Percentiles rank a stretch among this genome's conserved stretches.
phyloP scores from a whole-genome alignment of 441 rosid species.

The Manihot esculenta region DNA sequence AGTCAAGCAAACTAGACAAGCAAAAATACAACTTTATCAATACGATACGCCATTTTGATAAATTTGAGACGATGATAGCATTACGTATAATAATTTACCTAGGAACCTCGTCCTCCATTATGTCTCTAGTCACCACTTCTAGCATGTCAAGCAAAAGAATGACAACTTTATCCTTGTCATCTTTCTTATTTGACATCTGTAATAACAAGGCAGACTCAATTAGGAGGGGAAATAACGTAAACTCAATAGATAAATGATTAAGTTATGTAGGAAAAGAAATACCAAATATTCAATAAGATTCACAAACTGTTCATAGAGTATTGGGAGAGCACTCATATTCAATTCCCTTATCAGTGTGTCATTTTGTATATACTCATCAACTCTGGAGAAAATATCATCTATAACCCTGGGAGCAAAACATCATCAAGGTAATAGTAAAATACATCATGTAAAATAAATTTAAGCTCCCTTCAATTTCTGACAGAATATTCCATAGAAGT shows the following conservation, averaged over 20 bases:
- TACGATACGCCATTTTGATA: background rate
- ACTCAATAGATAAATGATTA: slow-evolving; percentile 10
- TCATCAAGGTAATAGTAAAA: background rate
- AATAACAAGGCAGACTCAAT: slow-evolving; percentile 21
- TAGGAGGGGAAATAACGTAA: slow-evolving; percentile 7
- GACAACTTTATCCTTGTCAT: slow-evolving; percentile 86
- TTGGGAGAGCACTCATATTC: slow-evolving; percentile 91
- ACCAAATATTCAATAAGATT: slow-evolving; percentile 85
- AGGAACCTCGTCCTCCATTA: slow-evolving; percentile 65
- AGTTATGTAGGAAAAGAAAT: slow-evolving; percentile 25
- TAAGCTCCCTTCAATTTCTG: background rate
- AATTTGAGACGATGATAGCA: background rate
- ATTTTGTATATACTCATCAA: slow-evolving; percentile 48
- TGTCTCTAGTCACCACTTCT: slow-evolving; percentile 94
- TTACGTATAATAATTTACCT: background rate
- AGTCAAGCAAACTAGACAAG: slow-evolving; percentile 59
- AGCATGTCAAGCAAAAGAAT: slow-evolving; percentile 97
- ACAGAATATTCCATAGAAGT: slow-evolving; percentile 1
- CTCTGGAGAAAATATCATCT: slow-evolving; percentile 44
- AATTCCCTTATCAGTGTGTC: slow-evolving; percentile 50
- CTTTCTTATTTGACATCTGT: slow-evolving; percentile 69
- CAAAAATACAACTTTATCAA: slow-evolving; percentile 8
- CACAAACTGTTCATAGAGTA: slow-evolving; percentile 79
- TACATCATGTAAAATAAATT: background rate
- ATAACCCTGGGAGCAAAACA: slow-evolving; percentile 45